A percentile compares a stretch with the other conserved stretches of the same genome.
Conservation (phyloP, 2,329 filamentous ascomycete species). For the Neoscytalidium dimidiatum region DNA sequence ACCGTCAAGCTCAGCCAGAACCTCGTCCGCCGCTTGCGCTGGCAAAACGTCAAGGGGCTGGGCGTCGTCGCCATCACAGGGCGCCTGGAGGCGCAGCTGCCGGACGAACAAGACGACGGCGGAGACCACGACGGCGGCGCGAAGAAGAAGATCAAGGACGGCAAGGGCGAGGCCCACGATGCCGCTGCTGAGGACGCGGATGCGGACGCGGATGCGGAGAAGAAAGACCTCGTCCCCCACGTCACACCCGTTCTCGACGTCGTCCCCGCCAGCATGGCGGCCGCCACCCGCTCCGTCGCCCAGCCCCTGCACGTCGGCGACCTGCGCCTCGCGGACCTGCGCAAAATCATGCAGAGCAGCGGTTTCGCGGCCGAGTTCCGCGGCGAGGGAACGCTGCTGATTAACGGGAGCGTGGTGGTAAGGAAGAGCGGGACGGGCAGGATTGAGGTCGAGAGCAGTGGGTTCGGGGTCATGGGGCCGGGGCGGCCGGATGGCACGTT, state of each 20-base stretch:
- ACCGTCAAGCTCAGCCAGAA: slow-evolving; percentile 84
- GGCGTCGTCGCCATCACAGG: slow-evolving; percentile 93
- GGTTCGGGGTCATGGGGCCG: slow-evolving; percentile 26
- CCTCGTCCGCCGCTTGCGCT: slow-evolving; percentile 83
- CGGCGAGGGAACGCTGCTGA: slow-evolving; percentile 86
- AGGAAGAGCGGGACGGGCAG: slow-evolving; percentile 83
- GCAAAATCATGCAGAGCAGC: slow-evolving; percentile 76
- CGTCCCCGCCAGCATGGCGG: slow-evolving; percentile 62
- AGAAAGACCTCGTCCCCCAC: slow-evolving; percentile 20
- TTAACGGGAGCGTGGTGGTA: slow-evolving; percentile 86
- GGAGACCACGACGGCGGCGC: slow-evolving; percentile 36
- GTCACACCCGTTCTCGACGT: slow-evolving; percentile 60
- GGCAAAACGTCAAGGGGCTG: slow-evolving; percentile 90
- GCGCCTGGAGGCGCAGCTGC: slow-evolving; percentile 54
- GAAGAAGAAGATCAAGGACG: slow-evolving; percentile 54
- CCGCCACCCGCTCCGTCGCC: slow-evolving; percentile 73
- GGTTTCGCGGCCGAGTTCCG: slow-evolving; percentile 90
- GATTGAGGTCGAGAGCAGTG: slow-evolving; percentile 83
- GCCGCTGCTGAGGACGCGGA: slow-evolving; percentile 41
- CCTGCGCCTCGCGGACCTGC: slow-evolving; percentile 81
- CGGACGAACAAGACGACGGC: slow-evolving; percentile 42
- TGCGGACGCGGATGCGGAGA: too few species aligned
- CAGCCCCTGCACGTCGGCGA: slow-evolving; percentile 95
- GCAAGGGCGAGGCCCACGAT: slow-evolving; percentile 49
- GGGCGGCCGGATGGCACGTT: slow-evolving; percentile 67